Evolutionary conservation across 2,329 filamentous ascomycete genomes (phyloP), one percentile per base, ranked within the genome.

Genomic region (Alternaria brassicicola): DNA sequence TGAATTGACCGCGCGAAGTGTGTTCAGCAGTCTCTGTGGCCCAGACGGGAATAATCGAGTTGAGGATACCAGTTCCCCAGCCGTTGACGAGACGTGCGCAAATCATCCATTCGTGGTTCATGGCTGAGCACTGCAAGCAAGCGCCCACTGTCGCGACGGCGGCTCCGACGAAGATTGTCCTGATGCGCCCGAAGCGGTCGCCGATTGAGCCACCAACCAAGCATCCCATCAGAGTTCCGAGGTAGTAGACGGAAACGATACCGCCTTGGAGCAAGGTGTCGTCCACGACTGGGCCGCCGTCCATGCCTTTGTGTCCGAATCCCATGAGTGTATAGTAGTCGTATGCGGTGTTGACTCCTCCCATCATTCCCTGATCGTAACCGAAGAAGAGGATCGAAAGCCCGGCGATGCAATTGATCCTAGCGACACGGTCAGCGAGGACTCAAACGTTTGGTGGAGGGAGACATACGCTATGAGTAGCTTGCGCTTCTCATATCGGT

Each of bases 41-140:
- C 87, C 87, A 91, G 3, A 90, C 88, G 0, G 89, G 89, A 0
- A 88, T 85, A 61, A 91, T 90, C 7, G 87, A 85, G 67, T 90
- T 91, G 33, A 91, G 73, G 49, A 90, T 86, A 23, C 89, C 89
- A 2, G 88, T 91, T 3, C 88, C 89, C 43, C 88, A 84, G 5
- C 87, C 87, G 54, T 88, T 89, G 33, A 88, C 78, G 15, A 84
- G 78, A 28, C 86, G 85, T 12, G 85, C 84, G 81, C 60, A 63
- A 19, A 61, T 58, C 83, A 70, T 76, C 88, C 88, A 90, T 26
- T 83, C 78, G 41, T 85, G 79, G 63, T 89, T 90, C 76, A 86
- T 83, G 0, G 89, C 87, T 1, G 86, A 86, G 61, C 84, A 85
- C 73, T 92, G 89, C 61, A 92, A 73, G 15, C 79, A 76, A 0